These are phyloP conservation scores for Mikania micrantha DNA, from an alignment of 129 eudicot species.

Conservation along the genomic window DNA sequence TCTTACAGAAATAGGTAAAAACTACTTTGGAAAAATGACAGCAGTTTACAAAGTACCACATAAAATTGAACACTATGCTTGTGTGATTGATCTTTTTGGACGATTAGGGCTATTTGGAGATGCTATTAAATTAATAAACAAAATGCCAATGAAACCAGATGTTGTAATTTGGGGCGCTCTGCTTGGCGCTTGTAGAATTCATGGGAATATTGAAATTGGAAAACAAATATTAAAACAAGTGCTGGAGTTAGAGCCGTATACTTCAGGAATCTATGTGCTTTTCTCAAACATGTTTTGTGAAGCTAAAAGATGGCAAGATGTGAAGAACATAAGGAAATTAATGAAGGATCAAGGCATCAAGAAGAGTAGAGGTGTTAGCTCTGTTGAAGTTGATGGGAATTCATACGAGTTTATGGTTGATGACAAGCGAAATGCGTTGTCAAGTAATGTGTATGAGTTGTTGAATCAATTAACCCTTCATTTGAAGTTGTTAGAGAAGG, in stretches of 20 bases:
- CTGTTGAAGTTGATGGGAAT: slow-evolving; percentile 28
- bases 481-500: slow-evolving; percentile 7
- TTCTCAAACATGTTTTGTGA: slow-evolving; percentile 34
- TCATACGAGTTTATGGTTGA: slow-evolving; percentile 31
- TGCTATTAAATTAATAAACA: slow-evolving; percentile 18
- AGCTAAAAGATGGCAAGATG: slow-evolving; percentile 41
- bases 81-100: slow-evolving; percentile 35
- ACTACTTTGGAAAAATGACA: slow-evolving; percentile 28
- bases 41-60: slow-evolving; percentile 1
- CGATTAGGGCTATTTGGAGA: slow-evolving; percentile 31
- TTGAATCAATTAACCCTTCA: slow-evolving; percentile 13
- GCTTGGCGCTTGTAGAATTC: slow-evolving; percentile 40
- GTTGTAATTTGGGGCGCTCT: slow-evolving; percentile 39
- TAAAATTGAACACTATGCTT: slow-evolving; percentile 35
- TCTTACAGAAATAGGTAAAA: slow-evolving; percentile 19
- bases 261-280: slow-evolving; percentile 29
- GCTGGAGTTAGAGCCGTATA: slow-evolving; percentile 28
- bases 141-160: slow-evolving; percentile 41
- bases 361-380: slow-evolving; percentile 23
- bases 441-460: slow-evolving; percentile 17
- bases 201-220: slow-evolving; percentile 26
- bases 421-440: slow-evolving; percentile 25
- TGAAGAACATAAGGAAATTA: slow-evolving; percentile 32
- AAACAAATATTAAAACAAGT: slow-evolving; percentile 32
- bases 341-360: slow-evolving; percentile 37